phyloP scores from a whole-genome alignment of 2,329 filamentous ascomycete genomes.

The Aspergillus fijiensis region DNA sequence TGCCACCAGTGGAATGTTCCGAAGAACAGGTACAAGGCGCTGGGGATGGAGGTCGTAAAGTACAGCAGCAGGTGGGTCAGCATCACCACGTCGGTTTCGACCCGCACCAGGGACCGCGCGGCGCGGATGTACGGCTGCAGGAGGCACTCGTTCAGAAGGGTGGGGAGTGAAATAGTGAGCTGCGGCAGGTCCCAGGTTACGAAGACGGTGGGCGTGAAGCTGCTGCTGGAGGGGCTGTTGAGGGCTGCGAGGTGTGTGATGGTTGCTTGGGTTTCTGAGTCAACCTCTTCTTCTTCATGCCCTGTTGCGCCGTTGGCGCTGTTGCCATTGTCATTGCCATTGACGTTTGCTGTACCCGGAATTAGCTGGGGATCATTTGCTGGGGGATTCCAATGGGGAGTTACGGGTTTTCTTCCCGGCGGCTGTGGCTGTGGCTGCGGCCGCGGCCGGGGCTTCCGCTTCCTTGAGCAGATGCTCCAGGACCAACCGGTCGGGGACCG shows the following conservation, averaged over 20 bases:
- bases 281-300: not conserved
- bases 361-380: not conserved
- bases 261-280: no score
- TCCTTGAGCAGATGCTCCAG: constrained; percentile 40
- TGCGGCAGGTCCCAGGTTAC: constrained; percentile 52
- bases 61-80: constrained; percentile 74
- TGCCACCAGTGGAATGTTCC: constrained; percentile 66
- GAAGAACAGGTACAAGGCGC: constrained; percentile 62
- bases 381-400: not conserved
- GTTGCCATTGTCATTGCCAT: no score
- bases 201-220: constrained; percentile 58
- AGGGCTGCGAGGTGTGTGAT: constrained; percentile 44
- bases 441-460: constrained; percentile 9
- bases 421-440: not conserved
- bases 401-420: not conserved
- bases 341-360: not conserved
- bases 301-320: not conserved
- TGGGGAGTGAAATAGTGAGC: constrained; percentile 35
- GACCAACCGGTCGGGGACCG: constrained; percentile 41
- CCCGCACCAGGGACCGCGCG: constrained; percentile 59
- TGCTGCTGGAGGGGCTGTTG: constrained; percentile 50
- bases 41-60: constrained; percentile 67
- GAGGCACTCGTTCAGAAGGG: constrained; percentile 49
- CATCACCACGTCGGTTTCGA: constrained; percentile 73
- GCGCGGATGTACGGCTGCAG: constrained; percentile 60